Evolutionary conservation across 176 grass and related monocot genomes (phyloP), one percentile per base, ranked within the genome.

Genomic region (Thalia dealbata): DNA sequence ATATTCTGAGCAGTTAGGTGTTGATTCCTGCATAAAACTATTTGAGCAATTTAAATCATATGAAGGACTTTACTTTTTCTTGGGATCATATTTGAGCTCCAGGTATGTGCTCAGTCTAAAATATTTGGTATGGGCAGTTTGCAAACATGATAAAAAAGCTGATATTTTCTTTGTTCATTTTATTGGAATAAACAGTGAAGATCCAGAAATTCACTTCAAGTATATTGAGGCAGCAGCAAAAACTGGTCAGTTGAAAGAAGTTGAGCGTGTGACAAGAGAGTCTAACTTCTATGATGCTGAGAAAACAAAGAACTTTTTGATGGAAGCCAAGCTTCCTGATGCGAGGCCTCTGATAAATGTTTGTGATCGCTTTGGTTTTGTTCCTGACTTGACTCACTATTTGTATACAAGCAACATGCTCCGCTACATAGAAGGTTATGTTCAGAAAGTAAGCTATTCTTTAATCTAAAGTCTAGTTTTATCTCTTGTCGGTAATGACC

Each of bases 21-120:
- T 84, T 21, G 83, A 93, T 13, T 76, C 79, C 63, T 99, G 95
- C 78, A 91, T 99, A 67, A 99, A 99, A 69, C 69, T 99, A n/a
- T 93, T 99, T 81, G 95, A 99, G 75, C 95, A 99, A 80, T 99
- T 99, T 81, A 93, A 99, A 85, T 93, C 95, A 75, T 99, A 91
- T 7, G 95, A 99, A 79, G 95, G 95, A 66, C 85, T 99, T 14
- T 99, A 99, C 90, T 93, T 93, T 65, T 95, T 99, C 85, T 83
- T 99, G 85, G 95, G 95, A 62, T 88, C 95, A 28, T 99, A 95
- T 81, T 70, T 99, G 71, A 99, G 95, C 44, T 99, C 95, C 78
- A 99, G 87, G 93, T 99, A 91, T 3, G 11, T 78, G 44, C 10
- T 79, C 78, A 64, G 43, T 21, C 71, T 24, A 27, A 3, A 65